Evolutionary conservation across 1,284 basidiomycete species (phyloP).

Genomic region (Fistulina hepatica): DNA sequence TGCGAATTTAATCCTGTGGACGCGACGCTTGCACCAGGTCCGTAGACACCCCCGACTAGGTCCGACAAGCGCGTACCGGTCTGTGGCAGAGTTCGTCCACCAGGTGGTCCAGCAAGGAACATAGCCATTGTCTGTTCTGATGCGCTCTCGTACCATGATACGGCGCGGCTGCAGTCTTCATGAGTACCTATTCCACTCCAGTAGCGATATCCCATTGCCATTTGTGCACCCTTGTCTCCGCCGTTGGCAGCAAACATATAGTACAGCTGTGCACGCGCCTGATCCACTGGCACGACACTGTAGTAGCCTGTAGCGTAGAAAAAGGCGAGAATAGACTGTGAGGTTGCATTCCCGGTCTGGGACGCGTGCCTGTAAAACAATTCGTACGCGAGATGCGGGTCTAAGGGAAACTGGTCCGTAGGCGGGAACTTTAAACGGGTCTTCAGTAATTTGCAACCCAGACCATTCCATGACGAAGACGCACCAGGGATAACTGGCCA

Average conservation of each 20-base stretch:
- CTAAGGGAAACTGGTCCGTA: slow-evolving; percentile 45
- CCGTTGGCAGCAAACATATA: slow-evolving; percentile 90
- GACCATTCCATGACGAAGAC: slow-evolving; percentile 24
- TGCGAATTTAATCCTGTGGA: slow-evolving; percentile 69
- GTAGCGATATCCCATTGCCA: slow-evolving; percentile 90
- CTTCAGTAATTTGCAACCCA: slow-evolving; percentile 61
- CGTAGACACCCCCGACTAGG: slow-evolving; percentile 83
- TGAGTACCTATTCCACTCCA: slow-evolving; percentile 90
- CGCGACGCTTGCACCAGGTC: slow-evolving; percentile 85
- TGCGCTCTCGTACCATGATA: slow-evolving; percentile 81
- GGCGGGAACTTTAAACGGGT: slow-evolving; percentile 52
- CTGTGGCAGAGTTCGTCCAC: slow-evolving; percentile 79
- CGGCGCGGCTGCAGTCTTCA: slow-evolving; percentile 73
- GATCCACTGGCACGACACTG: slow-evolving; percentile 53
- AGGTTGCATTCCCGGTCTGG: slow-evolving; percentile 67
- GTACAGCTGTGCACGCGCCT: slow-evolving; percentile 77
- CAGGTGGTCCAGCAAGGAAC: slow-evolving; percentile 82
- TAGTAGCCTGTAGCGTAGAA: slow-evolving; percentile 81
- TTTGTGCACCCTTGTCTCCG: slow-evolving; percentile 79
- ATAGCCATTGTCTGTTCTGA: slow-evolving; percentile 76
- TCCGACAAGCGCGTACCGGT: slow-evolving; percentile 82
- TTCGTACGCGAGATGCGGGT: slow-evolving; percentile 50
- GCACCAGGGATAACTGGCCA: slow-evolving; percentile 10
- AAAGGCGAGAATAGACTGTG: slow-evolving; percentile 78
- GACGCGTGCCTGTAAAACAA: slow-evolving; percentile 52